These are phyloP conservation scores for Tetragonia tetragonoides DNA, from an alignment of 148 eudicot genomes.

Conservation along the genomic window DNA sequence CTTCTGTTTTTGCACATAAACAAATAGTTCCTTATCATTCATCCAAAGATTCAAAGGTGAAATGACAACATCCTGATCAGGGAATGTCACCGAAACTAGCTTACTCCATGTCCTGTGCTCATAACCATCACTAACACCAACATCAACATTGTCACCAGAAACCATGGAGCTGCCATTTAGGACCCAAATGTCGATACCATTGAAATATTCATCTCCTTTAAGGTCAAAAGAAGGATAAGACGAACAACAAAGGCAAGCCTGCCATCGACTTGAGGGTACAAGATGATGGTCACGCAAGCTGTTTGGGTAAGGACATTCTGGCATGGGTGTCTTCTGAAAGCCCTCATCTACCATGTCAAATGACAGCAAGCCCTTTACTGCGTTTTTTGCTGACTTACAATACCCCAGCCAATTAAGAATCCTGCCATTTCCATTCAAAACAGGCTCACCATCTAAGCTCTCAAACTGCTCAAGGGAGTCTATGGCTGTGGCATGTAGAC, in stretches of 20 bases:
- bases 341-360: slow-evolving; percentile 10
- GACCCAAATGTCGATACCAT: slow-evolving; percentile 6
- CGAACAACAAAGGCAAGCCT: slow-evolving; percentile 6
- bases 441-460: not conserved
- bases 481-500: not conserved
- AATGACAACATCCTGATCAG: not conserved
- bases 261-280: not conserved
- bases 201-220: not conserved
- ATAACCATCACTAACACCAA: not conserved
- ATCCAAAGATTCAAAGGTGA: slow-evolving; percentile 11
- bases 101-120: not conserved
- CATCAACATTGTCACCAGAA: not conserved
- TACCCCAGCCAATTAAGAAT: slow-evolving; percentile 3
- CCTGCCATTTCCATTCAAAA: slow-evolving; percentile 7
- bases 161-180: not conserved
- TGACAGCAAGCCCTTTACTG: not conserved
- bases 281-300: not conserved
- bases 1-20: not conserved
- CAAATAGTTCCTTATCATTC: slow-evolving; percentile 10
- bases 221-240: not conserved
- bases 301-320: not conserved
- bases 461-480: not conserved
- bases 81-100: not conserved
- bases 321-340: not conserved
- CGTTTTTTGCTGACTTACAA: not conserved